Percentiles rank a stretch among this genome's conserved stretches.
phyloP scores from a whole-genome alignment of 805 yeast species.

The Cyberlindnera mycetangii region DNA sequence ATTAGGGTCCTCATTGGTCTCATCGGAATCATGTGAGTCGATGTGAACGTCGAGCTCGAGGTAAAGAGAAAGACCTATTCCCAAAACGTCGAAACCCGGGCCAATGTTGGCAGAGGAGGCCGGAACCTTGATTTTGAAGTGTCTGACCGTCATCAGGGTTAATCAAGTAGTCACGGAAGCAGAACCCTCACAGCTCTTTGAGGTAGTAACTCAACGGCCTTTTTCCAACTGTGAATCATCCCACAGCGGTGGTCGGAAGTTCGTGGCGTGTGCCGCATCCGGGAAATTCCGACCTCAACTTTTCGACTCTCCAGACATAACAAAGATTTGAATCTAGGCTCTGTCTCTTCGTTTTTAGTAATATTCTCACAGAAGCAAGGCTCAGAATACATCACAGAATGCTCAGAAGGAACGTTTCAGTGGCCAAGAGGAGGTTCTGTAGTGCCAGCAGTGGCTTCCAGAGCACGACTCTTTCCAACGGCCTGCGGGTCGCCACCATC shows the following conservation, averaged over 20 bases:
- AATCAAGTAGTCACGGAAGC: too few relatives aligned
- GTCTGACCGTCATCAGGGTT: conserved; percentile 44
- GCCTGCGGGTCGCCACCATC: conserved; percentile 79
- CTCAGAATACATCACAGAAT: conserved; percentile 1
- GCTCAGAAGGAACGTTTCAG: conserved; percentile 15
- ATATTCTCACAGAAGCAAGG: not conserved
- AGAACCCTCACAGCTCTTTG: too few relatives aligned
- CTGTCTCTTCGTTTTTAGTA: too few relatives aligned
- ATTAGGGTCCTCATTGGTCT: conserved; percentile 57
- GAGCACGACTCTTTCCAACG: conserved; percentile 58
- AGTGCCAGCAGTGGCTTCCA: conserved; percentile 19
- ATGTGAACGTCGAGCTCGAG: conserved; percentile 67
- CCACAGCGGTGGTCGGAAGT: not conserved
- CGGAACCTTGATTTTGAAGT: conserved; percentile 73
- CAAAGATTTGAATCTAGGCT: too few relatives aligned
- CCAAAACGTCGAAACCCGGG: conserved; percentile 96
- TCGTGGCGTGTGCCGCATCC: not conserved
- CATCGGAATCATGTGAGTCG: conserved; percentile 46
- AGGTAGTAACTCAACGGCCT: not conserved
- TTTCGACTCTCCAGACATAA: too few relatives aligned
- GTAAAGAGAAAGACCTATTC: conserved; percentile 79
- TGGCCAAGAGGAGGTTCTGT: conserved; percentile 18
- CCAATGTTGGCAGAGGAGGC: conserved; percentile 98
- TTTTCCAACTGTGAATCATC: conserved; percentile 3
- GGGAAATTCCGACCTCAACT: not conserved